Percentiles rank a stretch among this genome's conserved stretches.
Evolutionary conservation across 2,329 filamentous ascomycete species (phyloP).

Genomic region (Fusarium subglutinans): DNA sequence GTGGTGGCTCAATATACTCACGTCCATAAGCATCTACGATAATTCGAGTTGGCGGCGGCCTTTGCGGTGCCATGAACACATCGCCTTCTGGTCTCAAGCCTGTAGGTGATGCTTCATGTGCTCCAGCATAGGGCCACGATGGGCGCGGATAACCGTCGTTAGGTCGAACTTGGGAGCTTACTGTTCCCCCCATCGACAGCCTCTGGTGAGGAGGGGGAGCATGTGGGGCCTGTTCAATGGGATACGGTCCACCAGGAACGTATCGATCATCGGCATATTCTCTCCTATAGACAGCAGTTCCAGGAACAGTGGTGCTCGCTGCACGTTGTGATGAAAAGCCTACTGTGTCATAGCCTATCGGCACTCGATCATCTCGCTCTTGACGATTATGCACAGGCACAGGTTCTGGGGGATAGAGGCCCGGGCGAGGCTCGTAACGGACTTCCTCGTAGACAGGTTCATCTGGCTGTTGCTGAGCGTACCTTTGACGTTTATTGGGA

Average conservation of each 20-base stretch:
- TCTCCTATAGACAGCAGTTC: conserved; percentile 45
- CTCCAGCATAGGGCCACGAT: conserved; percentile 56
- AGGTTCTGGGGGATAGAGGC: conserved; percentile 49
- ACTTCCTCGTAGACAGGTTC: conserved; percentile 49
- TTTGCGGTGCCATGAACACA: conserved; percentile 61
- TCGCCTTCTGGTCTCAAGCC: conserved; percentile 60
- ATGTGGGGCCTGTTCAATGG: conserved; percentile 52
- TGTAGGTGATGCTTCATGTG: conserved; percentile 54
- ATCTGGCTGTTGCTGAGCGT: conserved; percentile 53
- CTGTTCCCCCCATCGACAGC: conserved; percentile 21
- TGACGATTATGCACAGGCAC: conserved; percentile 44
- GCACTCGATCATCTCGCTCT: conserved; percentile 45
- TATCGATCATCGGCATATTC: conserved; percentile 48
- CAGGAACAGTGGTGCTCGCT: conserved; percentile 39
- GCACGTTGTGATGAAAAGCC: conserved; percentile 38
- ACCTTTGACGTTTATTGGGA: conserved; percentile 66
- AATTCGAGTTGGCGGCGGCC: conserved; percentile 70
- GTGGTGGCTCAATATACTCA: conserved; percentile 72
- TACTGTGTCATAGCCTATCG: conserved; percentile 48
- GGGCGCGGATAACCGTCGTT: conserved; percentile 54
- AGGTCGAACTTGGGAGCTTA: conserved; percentile 52
- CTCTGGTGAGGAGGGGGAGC: conserved; percentile 48
- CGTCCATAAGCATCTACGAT: conserved; percentile 86
- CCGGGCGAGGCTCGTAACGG: conserved; percentile 53
- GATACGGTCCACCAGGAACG: conserved; percentile 42